Percentiles rank a stretch among this genome's conserved stretches.
Evolutionary conservation across 495 filamentous ascomycete genomes (phyloP).

Genomic region (Penicillium coprophilum): DNA sequence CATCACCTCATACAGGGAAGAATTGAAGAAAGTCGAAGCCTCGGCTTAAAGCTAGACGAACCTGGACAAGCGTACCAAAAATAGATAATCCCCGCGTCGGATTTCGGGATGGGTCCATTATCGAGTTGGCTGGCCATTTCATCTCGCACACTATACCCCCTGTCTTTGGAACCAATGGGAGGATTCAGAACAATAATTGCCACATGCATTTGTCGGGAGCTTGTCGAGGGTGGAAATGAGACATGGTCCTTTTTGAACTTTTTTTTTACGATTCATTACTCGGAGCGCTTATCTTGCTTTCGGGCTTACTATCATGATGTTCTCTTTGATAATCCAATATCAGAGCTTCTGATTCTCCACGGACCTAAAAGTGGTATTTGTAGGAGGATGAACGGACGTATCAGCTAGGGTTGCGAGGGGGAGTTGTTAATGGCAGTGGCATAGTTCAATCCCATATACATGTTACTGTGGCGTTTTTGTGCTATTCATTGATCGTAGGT

Average conservation of each 20-base stretch:
- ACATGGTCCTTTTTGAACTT: not conserved
- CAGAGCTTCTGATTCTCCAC: not conserved
- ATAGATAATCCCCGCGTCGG: not conserved
- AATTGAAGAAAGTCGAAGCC: constrained; percentile 89
- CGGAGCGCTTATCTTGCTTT: not conserved
- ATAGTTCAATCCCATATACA: not conserved
- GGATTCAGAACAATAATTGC: not conserved
- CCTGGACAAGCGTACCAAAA: not conserved
- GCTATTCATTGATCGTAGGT: not conserved
- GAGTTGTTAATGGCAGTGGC: not conserved
- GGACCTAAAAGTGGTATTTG: not conserved
- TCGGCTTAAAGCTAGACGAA: constrained; percentile 28
- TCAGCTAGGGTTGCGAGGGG: not conserved
- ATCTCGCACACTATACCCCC: constrained; percentile 12
- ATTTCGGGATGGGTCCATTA: constrained; percentile 2
- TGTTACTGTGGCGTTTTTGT: not conserved
- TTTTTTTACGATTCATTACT: constrained; percentile 4
- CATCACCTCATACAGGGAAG: constrained; percentile 63
- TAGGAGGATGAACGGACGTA: not conserved
- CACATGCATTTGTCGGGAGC: constrained; percentile 10
- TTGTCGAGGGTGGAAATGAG: constrained; percentile 8
- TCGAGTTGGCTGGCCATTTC: constrained; percentile 10
- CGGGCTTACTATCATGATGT: not conserved
- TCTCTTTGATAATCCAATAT: not conserved
- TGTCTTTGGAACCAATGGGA: constrained; percentile 9